Conservation (phyloP, 2,329 filamentous ascomycete genomes). For the Nemania sp. region DNA sequence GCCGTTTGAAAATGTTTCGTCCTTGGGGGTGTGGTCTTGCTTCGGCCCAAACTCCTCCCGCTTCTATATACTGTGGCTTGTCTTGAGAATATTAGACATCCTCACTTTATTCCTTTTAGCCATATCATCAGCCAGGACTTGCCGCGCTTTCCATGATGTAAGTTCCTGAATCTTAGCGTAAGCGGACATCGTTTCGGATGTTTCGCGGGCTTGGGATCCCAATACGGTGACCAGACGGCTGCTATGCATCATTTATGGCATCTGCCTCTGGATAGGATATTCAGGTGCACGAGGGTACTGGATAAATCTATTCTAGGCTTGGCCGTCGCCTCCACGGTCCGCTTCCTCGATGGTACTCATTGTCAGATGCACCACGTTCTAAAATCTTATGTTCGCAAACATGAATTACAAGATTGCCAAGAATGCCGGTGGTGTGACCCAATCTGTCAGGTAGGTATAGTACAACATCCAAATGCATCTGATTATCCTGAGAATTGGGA, state of each 20-base stretch:
- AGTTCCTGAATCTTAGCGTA: background rate
- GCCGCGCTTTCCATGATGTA: slow-evolving; percentile 2
- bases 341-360: background rate
- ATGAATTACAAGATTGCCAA: slow-evolving; percentile 1
- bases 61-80: background rate
- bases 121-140: slow-evolving; percentile 11
- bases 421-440: slow-evolving; percentile 1
- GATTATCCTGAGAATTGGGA: background rate
- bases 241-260: too few species aligned
- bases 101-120: slow-evolving; percentile 8
- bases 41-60: background rate
- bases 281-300: too few species aligned
- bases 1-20: slow-evolving; percentile 26
- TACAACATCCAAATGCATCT: slow-evolving; percentile 6
- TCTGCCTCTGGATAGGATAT: too few species aligned
- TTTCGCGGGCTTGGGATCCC: slow-evolving; percentile 15
- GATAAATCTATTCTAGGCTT: too few species aligned
- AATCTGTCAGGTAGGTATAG: slow-evolving; percentile 8
- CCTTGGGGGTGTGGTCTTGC: slow-evolving; percentile 9
- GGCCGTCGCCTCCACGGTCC: background rate
- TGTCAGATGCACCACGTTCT: background rate
- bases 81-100: too few species aligned
- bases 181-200: background rate
- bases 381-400: slow-evolving; percentile 4
- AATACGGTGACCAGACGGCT: too few species aligned